Percentiles rank a stretch among this genome's conserved stretches.
phyloP scores from a whole-genome alignment of 805 yeast genomes.

The Blastobotrys parvus region DNA sequence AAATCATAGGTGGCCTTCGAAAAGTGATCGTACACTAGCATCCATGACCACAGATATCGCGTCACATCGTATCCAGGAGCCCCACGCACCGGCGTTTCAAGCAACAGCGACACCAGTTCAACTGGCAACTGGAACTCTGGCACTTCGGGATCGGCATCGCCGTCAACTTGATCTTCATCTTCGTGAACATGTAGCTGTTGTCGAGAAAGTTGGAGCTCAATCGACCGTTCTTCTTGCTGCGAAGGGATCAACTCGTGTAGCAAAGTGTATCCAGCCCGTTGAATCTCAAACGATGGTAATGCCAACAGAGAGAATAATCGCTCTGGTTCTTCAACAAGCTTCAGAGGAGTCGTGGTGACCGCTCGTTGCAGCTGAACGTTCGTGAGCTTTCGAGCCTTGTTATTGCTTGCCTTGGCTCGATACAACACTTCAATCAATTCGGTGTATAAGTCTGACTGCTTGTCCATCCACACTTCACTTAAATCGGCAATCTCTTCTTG shows the following conservation, averaged over 20 bases:
- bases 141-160: slow-evolving; percentile 15
- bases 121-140: slow-evolving; percentile 29
- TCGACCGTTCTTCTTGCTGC: slow-evolving; percentile 19
- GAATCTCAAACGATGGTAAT: slow-evolving; percentile 19
- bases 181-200: slow-evolving; percentile 21
- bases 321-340: slow-evolving; percentile 7
- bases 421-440: slow-evolving; percentile 36
- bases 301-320: slow-evolving; percentile 30
- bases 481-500: slow-evolving; percentile 14
- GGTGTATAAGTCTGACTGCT: slow-evolving; percentile 30
- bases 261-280: slow-evolving; percentile 15
- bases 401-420: slow-evolving; percentile 7
- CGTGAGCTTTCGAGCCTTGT: slow-evolving; percentile 4
- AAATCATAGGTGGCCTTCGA: slow-evolving; percentile 56
- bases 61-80: slow-evolving; percentile 7
- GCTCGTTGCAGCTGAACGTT: slow-evolving; percentile 8
- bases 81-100: slow-evolving; percentile 12
- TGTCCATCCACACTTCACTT: slow-evolving; percentile 30
- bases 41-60: slow-evolving; percentile 44
- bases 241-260: slow-evolving; percentile 12
- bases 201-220: slow-evolving; percentile 35
- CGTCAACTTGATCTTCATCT: slow-evolving; percentile 13
- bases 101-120: slow-evolving; percentile 30
- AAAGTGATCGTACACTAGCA: slow-evolving; percentile 51
- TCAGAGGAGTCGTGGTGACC: slow-evolving; percentile 4